Base-by-base conservation (phyloP, 2,329 filamentous ascomycete species). In the Chaetomium sp. region DNA sequence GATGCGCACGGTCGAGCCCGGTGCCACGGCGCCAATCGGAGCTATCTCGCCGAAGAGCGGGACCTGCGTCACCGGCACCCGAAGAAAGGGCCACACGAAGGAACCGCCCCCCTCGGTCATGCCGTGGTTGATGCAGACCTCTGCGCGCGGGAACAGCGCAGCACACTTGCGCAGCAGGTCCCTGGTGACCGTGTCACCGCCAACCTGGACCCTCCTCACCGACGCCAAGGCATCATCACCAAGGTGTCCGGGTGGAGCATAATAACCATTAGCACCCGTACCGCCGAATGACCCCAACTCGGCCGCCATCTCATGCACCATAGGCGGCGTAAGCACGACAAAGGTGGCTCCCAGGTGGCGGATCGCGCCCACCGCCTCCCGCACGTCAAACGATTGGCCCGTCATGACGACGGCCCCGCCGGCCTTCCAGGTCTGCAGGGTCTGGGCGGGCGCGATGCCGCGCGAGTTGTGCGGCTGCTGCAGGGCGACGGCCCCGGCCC, bases 381-480 rank as follows among this genome's bases (percentile, higher is more conserved):
- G 19, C 21, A 27, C 49, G n/a, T 13, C 13, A 27, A 51, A 51
- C 49, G 49, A 13, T 16, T 51, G 49, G n/a, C 49, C 49, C 21
- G 49, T 51, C 21, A 51, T 13, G 4, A 51, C 49, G 2, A 51
- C 49, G 5, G 49, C 49, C 6, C 49, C 49, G 23, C 49, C 49
- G 19, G 49, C 49, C 25, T 27, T 23, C 49, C 49, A 51, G 21
- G 49, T 51, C 23, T 51, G 49, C 23, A 51, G 12, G 8, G 49
- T 51, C 25, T 51, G 49, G 23, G 49, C 49, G 6, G 49, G 49
- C 8, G 49, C 49, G 23, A 51, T 51, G 6, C 49, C 49, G 23
- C 49, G 49, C 23, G 49, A 51, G 23, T 51, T 51, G 23, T 51
- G 49, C 49, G 49, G 49, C 49, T 51, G 49, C 49, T 21, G 19